phyloP scores from a whole-genome alignment of 768 basidiomycete genomes.

The Gymnopilus junonius region DNA sequence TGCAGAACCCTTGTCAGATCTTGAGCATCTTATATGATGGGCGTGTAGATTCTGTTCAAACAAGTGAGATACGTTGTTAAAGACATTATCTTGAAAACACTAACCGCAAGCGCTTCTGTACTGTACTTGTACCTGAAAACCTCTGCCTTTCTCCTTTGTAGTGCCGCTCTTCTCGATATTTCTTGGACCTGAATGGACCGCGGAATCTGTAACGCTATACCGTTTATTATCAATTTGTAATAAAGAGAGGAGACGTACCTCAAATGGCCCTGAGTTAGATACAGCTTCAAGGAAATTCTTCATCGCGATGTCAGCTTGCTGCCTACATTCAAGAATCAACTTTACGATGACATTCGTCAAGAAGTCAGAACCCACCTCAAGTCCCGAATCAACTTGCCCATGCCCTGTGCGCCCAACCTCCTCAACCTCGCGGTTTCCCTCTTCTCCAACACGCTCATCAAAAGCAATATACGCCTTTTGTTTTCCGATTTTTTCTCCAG shows the following conservation, averaged over 20 bases:
- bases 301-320: background rate
- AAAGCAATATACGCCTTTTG: constrained; percentile 21
- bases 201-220: background rate
- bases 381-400: constrained; percentile 18
- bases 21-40: constrained; percentile 6
- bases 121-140: constrained; percentile 17
- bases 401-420: constrained; percentile 13
- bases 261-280: background rate
- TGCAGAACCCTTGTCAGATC: background rate
- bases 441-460: constrained; percentile 28
- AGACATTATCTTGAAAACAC: constrained; percentile 8
- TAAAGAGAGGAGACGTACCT: background rate
- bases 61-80: background rate
- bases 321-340: background rate
- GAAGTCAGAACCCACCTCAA: constrained; percentile 10
- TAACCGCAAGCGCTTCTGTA: constrained; percentile 27
- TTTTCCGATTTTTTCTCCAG: constrained; percentile 8
- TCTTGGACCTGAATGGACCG: background rate
- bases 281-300: background rate
- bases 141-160: background rate
- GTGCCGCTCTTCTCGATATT: background rate
- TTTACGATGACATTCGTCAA: background rate
- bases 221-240: background rate
- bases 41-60: constrained; percentile 15
- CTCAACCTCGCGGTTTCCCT: constrained; percentile 30